Percentiles rank a stretch among this genome's conserved stretches.
These are phyloP conservation scores for Kandelia obovata DNA, from an alignment of 345 rosid genomes.

Conservation along the genomic window DNA sequence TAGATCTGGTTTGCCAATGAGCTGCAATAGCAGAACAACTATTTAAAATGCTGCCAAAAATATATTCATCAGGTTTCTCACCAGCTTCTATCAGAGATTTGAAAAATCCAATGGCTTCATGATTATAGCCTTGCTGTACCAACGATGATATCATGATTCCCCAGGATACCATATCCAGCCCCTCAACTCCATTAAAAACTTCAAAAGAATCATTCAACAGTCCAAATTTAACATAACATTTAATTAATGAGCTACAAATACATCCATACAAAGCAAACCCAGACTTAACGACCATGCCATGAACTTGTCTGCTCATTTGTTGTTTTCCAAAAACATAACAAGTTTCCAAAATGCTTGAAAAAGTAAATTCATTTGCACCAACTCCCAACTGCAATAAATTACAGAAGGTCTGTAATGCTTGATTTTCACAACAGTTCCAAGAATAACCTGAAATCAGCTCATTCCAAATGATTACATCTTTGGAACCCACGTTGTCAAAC, in stretches of 20 bases:
- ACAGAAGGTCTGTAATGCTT: slow-evolving; percentile 27
- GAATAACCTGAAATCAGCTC: slow-evolving; percentile 36
- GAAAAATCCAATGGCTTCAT: slow-evolving; percentile 30
- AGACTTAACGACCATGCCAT: slow-evolving; percentile 27
- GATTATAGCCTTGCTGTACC: slow-evolving; percentile 20
- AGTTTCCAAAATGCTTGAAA: slow-evolving; percentile 31
- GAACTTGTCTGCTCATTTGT: slow-evolving; percentile 28
- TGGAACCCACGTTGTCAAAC: slow-evolving; percentile 14
- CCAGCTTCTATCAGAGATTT: slow-evolving; percentile 20
- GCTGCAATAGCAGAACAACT: slow-evolving; percentile 25
- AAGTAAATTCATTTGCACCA: slow-evolving; percentile 25
- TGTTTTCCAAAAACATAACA: slow-evolving; percentile 25
- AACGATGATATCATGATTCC: slow-evolving; percentile 30
- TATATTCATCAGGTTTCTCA: slow-evolving; percentile 33
- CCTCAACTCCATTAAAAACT: slow-evolving; percentile 24
- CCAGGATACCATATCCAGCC: slow-evolving; percentile 31
- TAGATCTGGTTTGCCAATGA: slow-evolving; percentile 23
- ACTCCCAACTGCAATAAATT: slow-evolving; percentile 17
- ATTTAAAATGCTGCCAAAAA: slow-evolving; percentile 36
- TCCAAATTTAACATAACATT: slow-evolving; percentile 23
- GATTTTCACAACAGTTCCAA: slow-evolving; percentile 8
- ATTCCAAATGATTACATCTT: slow-evolving; percentile 27
- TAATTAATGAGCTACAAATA: slow-evolving; percentile 31
- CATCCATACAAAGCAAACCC: slow-evolving; percentile 26
- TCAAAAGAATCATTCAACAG: slow-evolving; percentile 27